Conservation (phyloP, 192 early-diverging fungal genomes). For the Coemansia sp. region DNA sequence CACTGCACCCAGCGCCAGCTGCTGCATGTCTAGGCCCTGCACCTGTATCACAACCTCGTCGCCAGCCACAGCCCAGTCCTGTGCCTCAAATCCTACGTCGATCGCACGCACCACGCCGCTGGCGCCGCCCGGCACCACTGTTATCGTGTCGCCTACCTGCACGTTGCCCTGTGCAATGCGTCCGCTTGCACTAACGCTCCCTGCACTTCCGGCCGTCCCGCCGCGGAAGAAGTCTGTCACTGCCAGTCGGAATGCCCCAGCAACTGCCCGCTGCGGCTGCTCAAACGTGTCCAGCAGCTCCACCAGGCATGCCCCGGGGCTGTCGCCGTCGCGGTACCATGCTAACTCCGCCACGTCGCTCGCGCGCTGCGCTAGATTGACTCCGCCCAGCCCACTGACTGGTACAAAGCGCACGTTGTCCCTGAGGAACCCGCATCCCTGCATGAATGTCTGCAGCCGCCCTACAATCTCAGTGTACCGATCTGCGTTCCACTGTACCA, state of each 20-base stretch:
- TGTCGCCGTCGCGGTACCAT: constrained; percentile 65
- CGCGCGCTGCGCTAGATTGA: constrained; percentile 68
- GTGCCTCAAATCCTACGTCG: constrained; percentile 67
- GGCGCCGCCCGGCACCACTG: constrained; percentile 81
- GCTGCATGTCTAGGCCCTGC: constrained; percentile 47
- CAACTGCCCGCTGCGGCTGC: constrained; percentile 71
- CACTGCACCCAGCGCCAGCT: constrained; percentile 74
- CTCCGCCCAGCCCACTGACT: constrained; percentile 86
- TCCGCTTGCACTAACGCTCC: constrained; percentile 80
- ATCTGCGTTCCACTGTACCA: constrained; percentile 75
- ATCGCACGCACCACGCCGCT: constrained; percentile 75
- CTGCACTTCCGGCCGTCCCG: constrained; percentile 60
- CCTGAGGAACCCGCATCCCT: constrained; percentile 78
- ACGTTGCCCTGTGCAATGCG: constrained; percentile 83
- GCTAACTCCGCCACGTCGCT: constrained; percentile 27
- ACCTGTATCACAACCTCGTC: constrained; percentile 83
- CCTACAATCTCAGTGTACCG: constrained; percentile 76
- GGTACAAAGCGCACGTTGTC: constrained; percentile 82
- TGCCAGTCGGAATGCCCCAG: constrained; percentile 81
- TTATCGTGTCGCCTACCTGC: constrained; percentile 83
- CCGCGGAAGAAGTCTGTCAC: constrained; percentile 92
- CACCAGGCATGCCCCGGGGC: constrained; percentile 69
- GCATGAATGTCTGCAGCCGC: constrained; percentile 71
- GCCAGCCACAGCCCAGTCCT: constrained; percentile 92
- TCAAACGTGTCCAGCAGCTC: constrained; percentile 75